Evolutionary conservation across 495 filamentous ascomycete genomes (phyloP), one percentile per base, ranked within the genome.

Genomic region (Daldinia grandis): DNA sequence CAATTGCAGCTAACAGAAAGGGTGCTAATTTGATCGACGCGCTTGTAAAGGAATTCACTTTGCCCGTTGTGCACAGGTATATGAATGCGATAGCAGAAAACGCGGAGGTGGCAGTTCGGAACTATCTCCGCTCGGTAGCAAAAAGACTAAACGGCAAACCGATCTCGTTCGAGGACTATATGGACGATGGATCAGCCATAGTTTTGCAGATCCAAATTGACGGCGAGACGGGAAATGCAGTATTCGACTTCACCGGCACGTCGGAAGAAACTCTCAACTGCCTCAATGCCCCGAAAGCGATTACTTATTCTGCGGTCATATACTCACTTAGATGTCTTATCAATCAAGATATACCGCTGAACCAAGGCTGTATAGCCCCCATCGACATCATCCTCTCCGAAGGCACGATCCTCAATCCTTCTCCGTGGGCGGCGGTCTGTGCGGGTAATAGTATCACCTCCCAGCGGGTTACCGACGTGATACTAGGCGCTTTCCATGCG

Each of bases 1-100:
- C 97, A 74, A 91, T 97, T 27, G 93, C 95, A 0, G 93, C 93
- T 19, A 97, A 98, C 77, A 90, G 93, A 71, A 95, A 95, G 58
- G 95, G 95, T 28, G 97, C 97, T 68, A 91, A 87, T 31, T 84
- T 98, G 27, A 97, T 98, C 67, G 87, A 88, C 55, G 81, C 83
- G 0, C 83, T 97, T 1, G 94, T 97, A 64, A 84, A 86, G 17
- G 95, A 97, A 66, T 97, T 97, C 73, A 90, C 92, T 17, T 90
- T 93, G 63, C 85, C 90, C 2, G 92, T 93, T 0, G 94, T 98
- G 3, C 91, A 96, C 73, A 92, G 92, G 76, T 98, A 97, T 80
- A 98, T 98, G 95, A 82, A 86, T 42, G 90, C 87, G 91, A 94
- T 31, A 91, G 89, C 37, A 93, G 92, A 3, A 93, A 95, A 93